These are phyloP conservation scores for Pseudocercospora vitis DNA, from an alignment of 2,329 filamentous ascomycete species.

Conservation along the genomic window DNA sequence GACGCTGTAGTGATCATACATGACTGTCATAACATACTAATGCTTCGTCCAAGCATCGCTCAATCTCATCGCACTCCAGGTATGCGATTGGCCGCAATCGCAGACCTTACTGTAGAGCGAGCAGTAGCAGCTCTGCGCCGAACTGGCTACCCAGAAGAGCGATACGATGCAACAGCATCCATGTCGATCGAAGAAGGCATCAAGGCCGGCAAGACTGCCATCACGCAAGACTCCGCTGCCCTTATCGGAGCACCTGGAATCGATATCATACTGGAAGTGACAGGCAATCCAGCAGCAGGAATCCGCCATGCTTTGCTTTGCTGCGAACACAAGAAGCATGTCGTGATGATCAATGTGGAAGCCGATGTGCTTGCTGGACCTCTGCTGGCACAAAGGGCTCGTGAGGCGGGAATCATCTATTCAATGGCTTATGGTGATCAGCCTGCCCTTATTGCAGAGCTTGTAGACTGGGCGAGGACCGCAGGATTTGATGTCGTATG, in stretches of 20 bases:
- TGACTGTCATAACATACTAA: not conserved
- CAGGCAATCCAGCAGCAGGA: slow-evolving; percentile 47
- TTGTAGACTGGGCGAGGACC: slow-evolving; percentile 48
- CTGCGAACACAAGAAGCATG: slow-evolving; percentile 52
- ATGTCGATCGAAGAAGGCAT: slow-evolving; percentile 44
- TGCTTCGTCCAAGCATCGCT: slow-evolving; percentile 38
- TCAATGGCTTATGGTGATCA: slow-evolving; percentile 52
- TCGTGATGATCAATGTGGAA: slow-evolving; percentile 52
- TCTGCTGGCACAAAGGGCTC: slow-evolving; percentile 43
- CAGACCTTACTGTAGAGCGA: slow-evolving; percentile 46
- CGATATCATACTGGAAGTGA: slow-evolving; percentile 49
- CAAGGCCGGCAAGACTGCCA: slow-evolving; percentile 43
- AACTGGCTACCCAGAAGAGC: slow-evolving; percentile 44
- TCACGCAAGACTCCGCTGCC: slow-evolving; percentile 46
- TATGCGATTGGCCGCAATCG: slow-evolving; percentile 47
- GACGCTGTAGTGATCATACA: not conserved
- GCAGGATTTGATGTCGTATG: slow-evolving; percentile 49
- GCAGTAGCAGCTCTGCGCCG: slow-evolving; percentile 44
- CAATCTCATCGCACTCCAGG: slow-evolving; percentile 48
- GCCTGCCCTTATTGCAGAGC: slow-evolving; percentile 47
- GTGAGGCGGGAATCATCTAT: slow-evolving; percentile 50
- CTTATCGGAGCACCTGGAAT: slow-evolving; percentile 48
- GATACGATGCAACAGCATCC: slow-evolving; percentile 40
- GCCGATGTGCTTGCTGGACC: slow-evolving; percentile 48
- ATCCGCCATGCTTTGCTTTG: slow-evolving; percentile 47